phyloP scores from a whole-genome alignment of 2,329 filamentous ascomycete genomes.

The Cytospora schulzeri region DNA sequence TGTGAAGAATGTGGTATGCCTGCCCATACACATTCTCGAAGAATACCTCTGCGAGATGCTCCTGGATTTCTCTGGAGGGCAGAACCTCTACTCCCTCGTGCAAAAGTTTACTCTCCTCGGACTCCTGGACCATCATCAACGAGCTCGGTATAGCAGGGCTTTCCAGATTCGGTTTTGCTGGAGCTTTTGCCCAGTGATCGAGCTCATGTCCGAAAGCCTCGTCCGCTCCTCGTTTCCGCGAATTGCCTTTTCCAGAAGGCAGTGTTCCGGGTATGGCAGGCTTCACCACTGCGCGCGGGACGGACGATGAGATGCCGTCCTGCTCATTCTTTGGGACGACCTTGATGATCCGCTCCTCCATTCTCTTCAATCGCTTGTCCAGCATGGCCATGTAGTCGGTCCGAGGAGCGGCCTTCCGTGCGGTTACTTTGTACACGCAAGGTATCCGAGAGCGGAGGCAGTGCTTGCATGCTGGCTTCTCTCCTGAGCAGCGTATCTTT shows the following conservation, averaged over 20 bases:
- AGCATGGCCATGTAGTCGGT: constrained; percentile 99
- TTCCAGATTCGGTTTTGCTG: constrained; percentile 52
- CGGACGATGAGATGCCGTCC: constrained; percentile 61
- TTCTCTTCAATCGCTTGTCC: constrained; percentile 90
- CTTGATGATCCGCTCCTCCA: constrained; percentile 98
- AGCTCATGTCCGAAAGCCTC: constrained; percentile 85
- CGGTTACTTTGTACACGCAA: constrained; percentile 96
- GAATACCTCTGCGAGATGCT: constrained; percentile 91
- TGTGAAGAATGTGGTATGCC: constrained; percentile 91
- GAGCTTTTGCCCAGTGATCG: constrained; percentile 74
- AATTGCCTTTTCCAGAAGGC: constrained; percentile 52
- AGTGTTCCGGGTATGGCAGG: constrained; percentile 66
- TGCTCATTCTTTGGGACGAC: constrained; percentile 86
- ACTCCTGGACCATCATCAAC: constrained; percentile 58
- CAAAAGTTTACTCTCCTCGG: constrained; percentile 75
- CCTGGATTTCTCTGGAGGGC: constrained; percentile 83
- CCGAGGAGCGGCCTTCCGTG: constrained; percentile 87
- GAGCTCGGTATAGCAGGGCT: constrained; percentile 54
- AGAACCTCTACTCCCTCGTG: constrained; percentile 81
- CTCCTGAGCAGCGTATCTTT: constrained; percentile 96
- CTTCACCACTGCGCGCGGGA: constrained; percentile 82
- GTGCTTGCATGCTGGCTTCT: constrained; percentile 97
- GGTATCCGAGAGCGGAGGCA: constrained; percentile 89
- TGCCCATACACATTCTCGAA: constrained; percentile 97
- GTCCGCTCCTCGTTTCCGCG: constrained; percentile 81